Conservation (phyloP, 345 rosid genomes). For the Eucalyptus microcorys region DNA sequence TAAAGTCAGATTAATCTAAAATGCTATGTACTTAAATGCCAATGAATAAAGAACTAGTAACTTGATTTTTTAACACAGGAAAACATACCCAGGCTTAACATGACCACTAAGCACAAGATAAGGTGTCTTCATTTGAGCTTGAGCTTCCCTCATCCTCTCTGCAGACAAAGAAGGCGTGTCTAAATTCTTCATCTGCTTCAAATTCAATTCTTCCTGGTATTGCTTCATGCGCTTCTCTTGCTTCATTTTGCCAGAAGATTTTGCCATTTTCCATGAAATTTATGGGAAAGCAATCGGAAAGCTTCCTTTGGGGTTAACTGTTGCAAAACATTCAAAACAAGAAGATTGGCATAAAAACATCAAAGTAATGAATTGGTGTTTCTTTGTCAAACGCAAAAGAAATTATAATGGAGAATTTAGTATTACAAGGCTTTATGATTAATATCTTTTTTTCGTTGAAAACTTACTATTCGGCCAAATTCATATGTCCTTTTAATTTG, state of each 20-base stretch:
- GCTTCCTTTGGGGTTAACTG: slow-evolving; percentile 95
- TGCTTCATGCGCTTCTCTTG: slow-evolving; percentile 95
- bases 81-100: slow-evolving; percentile 79
- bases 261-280: slow-evolving; percentile 96
- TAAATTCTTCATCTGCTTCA: slow-evolving; percentile 95
- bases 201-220: slow-evolving; percentile 77
- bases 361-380: not conserved
- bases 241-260: slow-evolving; percentile 98
- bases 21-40: not conserved
- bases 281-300: slow-evolving; percentile 73
- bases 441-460: not conserved
- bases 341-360: not conserved
- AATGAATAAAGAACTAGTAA: not conserved
- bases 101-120: slow-evolving; percentile 96
- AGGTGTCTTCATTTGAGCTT: slow-evolving; percentile 76
- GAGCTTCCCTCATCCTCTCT: slow-evolving; percentile 93
- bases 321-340: not conserved
- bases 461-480: slow-evolving; percentile 91
- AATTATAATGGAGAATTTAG: not conserved
- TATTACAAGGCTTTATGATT: not conserved
- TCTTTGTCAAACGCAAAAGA: not conserved
- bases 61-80: not conserved
- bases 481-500: slow-evolving; percentile 85
- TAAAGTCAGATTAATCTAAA: not conserved
- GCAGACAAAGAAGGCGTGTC: slow-evolving; percentile 91